Evolutionary conservation across 306 rosid species (phyloP).

Genomic region (Medicago lupulina): DNA sequence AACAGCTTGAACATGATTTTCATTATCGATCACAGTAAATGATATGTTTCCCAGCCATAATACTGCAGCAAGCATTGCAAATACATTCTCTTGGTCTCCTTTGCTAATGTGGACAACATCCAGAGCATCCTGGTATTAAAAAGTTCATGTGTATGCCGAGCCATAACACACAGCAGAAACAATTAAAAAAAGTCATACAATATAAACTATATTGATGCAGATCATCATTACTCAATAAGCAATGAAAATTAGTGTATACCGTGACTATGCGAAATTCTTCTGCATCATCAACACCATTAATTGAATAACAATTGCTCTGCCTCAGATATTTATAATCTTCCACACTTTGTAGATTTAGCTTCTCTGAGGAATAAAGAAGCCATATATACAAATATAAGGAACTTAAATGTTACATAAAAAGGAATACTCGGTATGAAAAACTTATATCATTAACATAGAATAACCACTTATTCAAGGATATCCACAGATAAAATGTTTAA

Average conservation of each 20-base stretch:
- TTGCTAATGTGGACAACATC: slow-evolving; percentile 90
- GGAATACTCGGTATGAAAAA: not conserved
- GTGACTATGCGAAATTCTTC: slow-evolving; percentile 78
- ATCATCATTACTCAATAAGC: slow-evolving; percentile 26
- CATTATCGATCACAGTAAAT: slow-evolving; percentile 82
- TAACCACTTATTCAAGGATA: slow-evolving; percentile 14
- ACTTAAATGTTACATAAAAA: slow-evolving; percentile 12
- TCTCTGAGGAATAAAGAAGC: slow-evolving; percentile 57
- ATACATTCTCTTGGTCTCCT: slow-evolving; percentile 86
- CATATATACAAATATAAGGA: slow-evolving; percentile 30
- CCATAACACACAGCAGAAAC: slow-evolving; percentile 15
- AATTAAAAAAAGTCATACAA: not conserved
- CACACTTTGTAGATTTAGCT: slow-evolving; percentile 70
- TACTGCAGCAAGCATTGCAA: slow-evolving; percentile 99
- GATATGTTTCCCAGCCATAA: slow-evolving; percentile 95
- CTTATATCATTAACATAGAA: slow-evolving; percentile 24
- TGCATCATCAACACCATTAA: slow-evolving; percentile 81
- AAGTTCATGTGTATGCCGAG: slow-evolving; percentile 43
- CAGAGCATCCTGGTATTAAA: slow-evolving; percentile 76
- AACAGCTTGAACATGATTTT: slow-evolving; percentile 86
- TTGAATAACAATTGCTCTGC: slow-evolving; percentile 87
- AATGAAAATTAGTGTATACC: slow-evolving; percentile 55
- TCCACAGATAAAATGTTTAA: slow-evolving; percentile 30
- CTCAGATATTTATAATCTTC: slow-evolving; percentile 83
- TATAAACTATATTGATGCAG: slow-evolving; percentile 28